A percentile compares a stretch with the other conserved stretches of the same genome.
phyloP scores from a whole-genome alignment of 176 grass and related monocot species.

The Musa itinerans region DNA sequence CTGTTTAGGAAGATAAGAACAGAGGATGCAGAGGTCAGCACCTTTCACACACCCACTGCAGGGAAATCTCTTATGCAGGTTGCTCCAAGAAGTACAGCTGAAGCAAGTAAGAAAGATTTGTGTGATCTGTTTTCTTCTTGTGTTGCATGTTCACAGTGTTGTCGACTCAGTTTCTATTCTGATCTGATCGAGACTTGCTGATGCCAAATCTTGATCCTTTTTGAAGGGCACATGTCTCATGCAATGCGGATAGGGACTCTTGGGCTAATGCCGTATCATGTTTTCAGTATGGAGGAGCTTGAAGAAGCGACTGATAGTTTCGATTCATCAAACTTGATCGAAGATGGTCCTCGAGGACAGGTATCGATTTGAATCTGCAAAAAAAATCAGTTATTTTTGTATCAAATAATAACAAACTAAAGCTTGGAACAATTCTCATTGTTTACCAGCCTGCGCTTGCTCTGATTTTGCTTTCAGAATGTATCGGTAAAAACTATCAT shows the following conservation, averaged over 20 bases:
- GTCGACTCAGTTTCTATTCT: background rate
- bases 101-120: slow-evolving; percentile 49
- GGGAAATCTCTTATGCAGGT: slow-evolving; percentile 18
- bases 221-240: slow-evolving; percentile 55
- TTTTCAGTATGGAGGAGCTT: slow-evolving; percentile 70
- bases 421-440: too few species aligned
- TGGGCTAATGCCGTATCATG: slow-evolving; percentile 50
- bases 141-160: too few species aligned
- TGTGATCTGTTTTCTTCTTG: background rate
- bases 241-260: slow-evolving; percentile 57
- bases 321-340: slow-evolving; percentile 40
- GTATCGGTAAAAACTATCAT: too few species aligned
- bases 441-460: too few species aligned
- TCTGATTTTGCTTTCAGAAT: too few species aligned
- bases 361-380: slow-evolving; percentile 15
- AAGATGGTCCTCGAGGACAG: slow-evolving; percentile 64
- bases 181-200: background rate
- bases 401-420: too few species aligned
- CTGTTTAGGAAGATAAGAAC: slow-evolving; percentile 40
- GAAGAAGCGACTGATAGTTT: slow-evolving; percentile 73
- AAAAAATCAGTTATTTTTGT: too few species aligned
- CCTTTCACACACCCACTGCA: slow-evolving; percentile 26
- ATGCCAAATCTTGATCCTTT: slow-evolving; percentile 2
- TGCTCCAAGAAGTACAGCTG: slow-evolving; percentile 38
- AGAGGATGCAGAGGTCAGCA: slow-evolving; percentile 17